These are phyloP conservation scores for Fusarium pininemorale DNA, from an alignment of 2,329 filamentous ascomycete genomes.

Conservation along the genomic window DNA sequence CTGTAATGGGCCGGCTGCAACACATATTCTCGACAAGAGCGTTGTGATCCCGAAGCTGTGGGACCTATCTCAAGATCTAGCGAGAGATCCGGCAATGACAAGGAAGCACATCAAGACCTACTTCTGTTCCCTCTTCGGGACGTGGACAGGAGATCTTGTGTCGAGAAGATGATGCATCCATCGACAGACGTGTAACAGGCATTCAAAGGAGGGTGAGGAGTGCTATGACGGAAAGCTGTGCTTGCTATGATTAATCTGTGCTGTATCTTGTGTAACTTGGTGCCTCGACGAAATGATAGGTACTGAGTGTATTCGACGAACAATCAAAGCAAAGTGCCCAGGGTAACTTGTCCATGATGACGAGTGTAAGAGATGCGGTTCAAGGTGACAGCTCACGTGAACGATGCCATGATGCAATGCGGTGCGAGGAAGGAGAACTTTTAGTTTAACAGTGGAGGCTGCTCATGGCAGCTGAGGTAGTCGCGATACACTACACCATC, in stretches of 20 bases:
- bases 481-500: background rate
- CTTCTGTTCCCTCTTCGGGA: background rate
- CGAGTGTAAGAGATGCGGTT: background rate
- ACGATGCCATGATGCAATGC: background rate
- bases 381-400: background rate
- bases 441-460: background rate
- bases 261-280: background rate
- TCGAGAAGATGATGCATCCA: background rate
- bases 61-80: conserved; percentile 22
- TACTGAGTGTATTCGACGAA: background rate
- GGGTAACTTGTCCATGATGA: background rate
- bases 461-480: background rate
- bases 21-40: conserved; percentile 20
- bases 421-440: background rate
- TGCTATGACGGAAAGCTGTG: background rate
- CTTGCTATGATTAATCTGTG: background rate
- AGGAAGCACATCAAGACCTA: background rate
- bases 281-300: background rate
- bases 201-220: background rate
- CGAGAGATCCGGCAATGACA: conserved; percentile 30
- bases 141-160: background rate
- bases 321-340: background rate
- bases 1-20: conserved; percentile 15
- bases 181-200: background rate
- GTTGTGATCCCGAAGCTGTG: conserved; percentile 22